Base-by-base conservation (phyloP, 768 basidiomycete species). In the Trametes maxima region DNA sequence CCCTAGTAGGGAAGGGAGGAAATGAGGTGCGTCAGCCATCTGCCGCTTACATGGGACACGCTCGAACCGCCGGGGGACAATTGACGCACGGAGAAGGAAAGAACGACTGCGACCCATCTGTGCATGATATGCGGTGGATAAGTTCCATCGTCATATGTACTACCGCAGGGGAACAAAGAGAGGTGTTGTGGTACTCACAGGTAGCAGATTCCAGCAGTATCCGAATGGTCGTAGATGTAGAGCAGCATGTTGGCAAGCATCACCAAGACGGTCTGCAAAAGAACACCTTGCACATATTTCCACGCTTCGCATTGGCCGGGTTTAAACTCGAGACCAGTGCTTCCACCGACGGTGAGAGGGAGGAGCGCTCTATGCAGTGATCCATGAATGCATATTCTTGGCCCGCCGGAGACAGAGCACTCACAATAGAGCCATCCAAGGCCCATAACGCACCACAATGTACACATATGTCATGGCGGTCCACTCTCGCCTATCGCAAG, bases 81-180 rank as follows among this genome's bases (percentile, higher is more conserved):
- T 8, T 8, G 17, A 54, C 65, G 35, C 58, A 68, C 70, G 8
- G 70, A 62, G 19, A 69, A 68, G 5, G 68, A 69, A 19, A 71
- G 57, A 5, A 71, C 70, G 22, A 69, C 62, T 12, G 68, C 62
- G 0, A 71, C 63, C 70, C 70, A 71, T 22, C 70, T 71, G 54
- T 6, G 14, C 1, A 5, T 16, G 2, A 3, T n/a, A 14, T 14
- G 19, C 5, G 8, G 3, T 3, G 3, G 47, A 17, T 49, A 3
- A 49, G 47, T 28, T 7, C 25, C 5, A 13, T 14, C 16, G 8
- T 33, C n/a, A 24, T 12, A 17, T 13, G 21, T 11, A 25, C 12
- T 33, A n/a, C n/a, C n/a, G n/a, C n/a, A 11, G 2, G 22, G 17
- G 16, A 6, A 19, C 2, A 17, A 17, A 36, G 35, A 14, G 28